Evolutionary conservation across 805 yeast species (phyloP).

Genomic region (Candida corydali): DNA sequence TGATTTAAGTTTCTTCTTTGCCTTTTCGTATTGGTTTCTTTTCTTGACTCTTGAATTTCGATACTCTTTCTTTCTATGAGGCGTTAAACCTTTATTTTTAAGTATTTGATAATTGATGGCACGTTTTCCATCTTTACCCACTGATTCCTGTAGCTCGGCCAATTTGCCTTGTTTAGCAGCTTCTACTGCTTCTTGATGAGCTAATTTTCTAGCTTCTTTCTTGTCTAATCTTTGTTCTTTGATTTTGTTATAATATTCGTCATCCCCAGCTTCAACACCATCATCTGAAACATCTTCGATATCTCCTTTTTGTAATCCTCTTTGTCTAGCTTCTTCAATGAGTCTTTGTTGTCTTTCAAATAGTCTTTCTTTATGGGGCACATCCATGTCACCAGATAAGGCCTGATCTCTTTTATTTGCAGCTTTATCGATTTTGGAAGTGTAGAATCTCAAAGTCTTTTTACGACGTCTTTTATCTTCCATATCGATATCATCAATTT

Average conservation of each 20-base stretch:
- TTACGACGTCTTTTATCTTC: conserved; percentile 82
- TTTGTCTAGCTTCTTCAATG: conserved; percentile 79
- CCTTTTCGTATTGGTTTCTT: conserved; percentile 94
- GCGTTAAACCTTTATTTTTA: conserved; percentile 95
- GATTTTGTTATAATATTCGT: conserved; percentile 56
- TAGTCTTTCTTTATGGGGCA: conserved; percentile 87
- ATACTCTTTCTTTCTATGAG: conserved; percentile 87
- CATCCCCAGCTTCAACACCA: conserved; percentile 49
- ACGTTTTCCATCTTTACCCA: conserved; percentile 83
- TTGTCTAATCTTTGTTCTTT: conserved; percentile 44
- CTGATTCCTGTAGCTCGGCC: conserved; percentile 61
- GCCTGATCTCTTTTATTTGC: conserved; percentile 54
- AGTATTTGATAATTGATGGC: conserved; percentile 92
- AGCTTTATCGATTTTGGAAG: conserved; percentile 91
- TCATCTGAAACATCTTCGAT: conserved; percentile 53
- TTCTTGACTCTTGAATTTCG: conserved; percentile 96
- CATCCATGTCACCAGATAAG: conserved; percentile 78
- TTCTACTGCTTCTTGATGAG: conserved; percentile 65
- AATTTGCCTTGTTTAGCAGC: conserved; percentile 86
- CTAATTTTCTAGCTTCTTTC: conserved; percentile 52
- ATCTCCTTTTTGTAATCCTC: conserved; percentile 51
- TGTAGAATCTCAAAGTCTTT: conserved; percentile 86
- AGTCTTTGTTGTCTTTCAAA: conserved; percentile 88
- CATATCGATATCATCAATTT: conserved; percentile 74
- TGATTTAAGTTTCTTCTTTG: conserved; percentile 88